These are phyloP conservation scores for Coemansia linderi DNA, from an alignment of 371 early-diverging fungal species.

Conservation along the genomic window DNA sequence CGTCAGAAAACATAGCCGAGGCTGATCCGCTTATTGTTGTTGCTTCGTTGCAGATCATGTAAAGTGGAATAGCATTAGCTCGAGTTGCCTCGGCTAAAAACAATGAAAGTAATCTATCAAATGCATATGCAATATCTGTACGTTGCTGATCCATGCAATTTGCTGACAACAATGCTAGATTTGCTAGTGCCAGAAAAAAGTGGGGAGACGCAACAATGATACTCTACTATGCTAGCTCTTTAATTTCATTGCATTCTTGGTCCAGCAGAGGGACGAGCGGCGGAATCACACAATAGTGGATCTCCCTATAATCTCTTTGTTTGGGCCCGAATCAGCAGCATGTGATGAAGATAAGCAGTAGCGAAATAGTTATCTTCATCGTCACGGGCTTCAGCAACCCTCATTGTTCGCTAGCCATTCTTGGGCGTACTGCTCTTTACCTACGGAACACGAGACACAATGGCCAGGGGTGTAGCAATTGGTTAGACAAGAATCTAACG, in stretches of 20 bases:
- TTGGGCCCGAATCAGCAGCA: not conserved
- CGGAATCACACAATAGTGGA: not conserved
- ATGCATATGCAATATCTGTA: not conserved
- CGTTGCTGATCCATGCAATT: not conserved
- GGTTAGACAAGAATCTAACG: not conserved
- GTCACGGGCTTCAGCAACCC: not conserved
- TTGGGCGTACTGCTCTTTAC: not conserved
- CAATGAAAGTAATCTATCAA: not conserved
- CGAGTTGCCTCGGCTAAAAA: conserved; percentile 1
- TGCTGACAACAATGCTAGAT: conserved; percentile 1
- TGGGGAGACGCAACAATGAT: not conserved
- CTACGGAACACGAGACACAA: not conserved
- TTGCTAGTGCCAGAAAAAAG: not conserved
- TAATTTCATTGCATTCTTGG: not conserved
- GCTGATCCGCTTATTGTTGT: not conserved
- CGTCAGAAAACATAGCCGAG: not conserved
- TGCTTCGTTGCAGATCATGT: not conserved
- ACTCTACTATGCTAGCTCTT: not conserved
- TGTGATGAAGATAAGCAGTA: conserved; percentile 11
- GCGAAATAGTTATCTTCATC: not conserved
- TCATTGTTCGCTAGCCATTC: not conserved
- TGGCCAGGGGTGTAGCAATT: not conserved
- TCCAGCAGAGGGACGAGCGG: not conserved
- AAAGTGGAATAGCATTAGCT: not conserved
- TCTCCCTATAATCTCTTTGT: not conserved